These are phyloP conservation scores for Puccinia horiana DNA, from an alignment of 1,284 basidiomycete genomes.

Conservation along the genomic window DNA sequence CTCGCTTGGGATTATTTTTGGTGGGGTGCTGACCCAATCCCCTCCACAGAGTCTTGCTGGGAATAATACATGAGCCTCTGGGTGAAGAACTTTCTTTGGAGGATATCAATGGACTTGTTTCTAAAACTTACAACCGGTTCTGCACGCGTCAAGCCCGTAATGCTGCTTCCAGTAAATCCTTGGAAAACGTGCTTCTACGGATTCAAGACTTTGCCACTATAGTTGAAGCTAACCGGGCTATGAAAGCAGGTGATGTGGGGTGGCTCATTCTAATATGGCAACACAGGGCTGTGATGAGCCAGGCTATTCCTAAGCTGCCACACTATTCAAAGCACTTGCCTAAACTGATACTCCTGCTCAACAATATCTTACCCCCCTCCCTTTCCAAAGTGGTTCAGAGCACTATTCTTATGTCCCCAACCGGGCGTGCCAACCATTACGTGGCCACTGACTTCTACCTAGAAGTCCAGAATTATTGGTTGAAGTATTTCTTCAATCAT, in stretches of 20 bases:
- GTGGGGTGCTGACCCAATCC: too few relatives aligned
- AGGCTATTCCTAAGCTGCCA: background rate
- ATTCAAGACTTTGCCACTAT: background rate
- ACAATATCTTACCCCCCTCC: background rate
- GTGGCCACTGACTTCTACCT: constrained; percentile 14
- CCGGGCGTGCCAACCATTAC: background rate
- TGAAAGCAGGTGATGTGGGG: constrained; percentile 21
- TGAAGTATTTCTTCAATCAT: constrained; percentile 34
- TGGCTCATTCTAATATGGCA: constrained; percentile 15
- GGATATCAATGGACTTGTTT: background rate
- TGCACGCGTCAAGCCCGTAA: background rate
- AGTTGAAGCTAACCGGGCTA: background rate
- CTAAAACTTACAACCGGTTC: background rate
- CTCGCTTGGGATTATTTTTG: background rate
- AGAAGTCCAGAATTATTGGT: constrained; percentile 19
- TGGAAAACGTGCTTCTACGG: background rate
- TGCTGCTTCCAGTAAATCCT: background rate
- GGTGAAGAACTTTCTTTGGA: background rate
- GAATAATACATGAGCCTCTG: background rate
- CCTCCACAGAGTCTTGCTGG: too few relatives aligned
- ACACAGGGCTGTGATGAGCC: background rate
- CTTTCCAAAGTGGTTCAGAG: background rate
- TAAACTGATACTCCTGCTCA: background rate
- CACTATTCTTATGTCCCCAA: constrained; percentile 2
- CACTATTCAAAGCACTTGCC: constrained; percentile 1